A percentile compares a stretch with the other conserved stretches of the same genome.
These are phyloP conservation scores for Verticillium zaregamsianum DNA, from an alignment of 2,329 filamentous ascomycete species.

Conservation along the genomic window DNA sequence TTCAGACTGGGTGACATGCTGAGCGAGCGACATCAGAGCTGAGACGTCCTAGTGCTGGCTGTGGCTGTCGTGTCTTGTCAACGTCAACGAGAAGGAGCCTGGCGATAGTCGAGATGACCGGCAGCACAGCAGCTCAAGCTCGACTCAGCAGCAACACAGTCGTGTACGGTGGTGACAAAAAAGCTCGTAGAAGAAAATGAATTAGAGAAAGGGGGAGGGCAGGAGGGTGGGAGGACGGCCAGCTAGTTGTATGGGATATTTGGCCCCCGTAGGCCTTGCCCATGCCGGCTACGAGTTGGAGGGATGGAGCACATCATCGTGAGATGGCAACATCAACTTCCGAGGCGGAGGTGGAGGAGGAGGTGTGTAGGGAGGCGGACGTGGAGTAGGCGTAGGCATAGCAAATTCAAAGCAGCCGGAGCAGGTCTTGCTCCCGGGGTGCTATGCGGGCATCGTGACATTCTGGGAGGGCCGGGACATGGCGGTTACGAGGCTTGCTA, in stretches of 20 bases:
- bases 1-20: slow-evolving; percentile 35
- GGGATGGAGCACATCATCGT: neutral
- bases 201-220: neutral
- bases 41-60: neutral
- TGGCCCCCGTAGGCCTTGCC: neutral
- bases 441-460: neutral
- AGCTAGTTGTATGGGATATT: neutral
- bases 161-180: neutral
- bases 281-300: neutral
- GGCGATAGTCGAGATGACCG: neutral
- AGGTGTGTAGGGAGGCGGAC: neutral
- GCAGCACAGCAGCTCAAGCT: neutral
- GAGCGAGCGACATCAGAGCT: slow-evolving; percentile 35
- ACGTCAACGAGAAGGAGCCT: neutral
- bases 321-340: neutral
- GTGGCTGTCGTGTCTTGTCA: neutral
- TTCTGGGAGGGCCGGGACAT: neutral
- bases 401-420: neutral
- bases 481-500: neutral
- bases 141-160: neutral
- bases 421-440: neutral
- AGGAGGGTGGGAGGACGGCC: neutral
- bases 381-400: neutral
- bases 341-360: neutral
- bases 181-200: neutral